Base-by-base conservation (phyloP, 2,329 filamentous ascomycete species). In the Plectosphaerella plurivora region DNA sequence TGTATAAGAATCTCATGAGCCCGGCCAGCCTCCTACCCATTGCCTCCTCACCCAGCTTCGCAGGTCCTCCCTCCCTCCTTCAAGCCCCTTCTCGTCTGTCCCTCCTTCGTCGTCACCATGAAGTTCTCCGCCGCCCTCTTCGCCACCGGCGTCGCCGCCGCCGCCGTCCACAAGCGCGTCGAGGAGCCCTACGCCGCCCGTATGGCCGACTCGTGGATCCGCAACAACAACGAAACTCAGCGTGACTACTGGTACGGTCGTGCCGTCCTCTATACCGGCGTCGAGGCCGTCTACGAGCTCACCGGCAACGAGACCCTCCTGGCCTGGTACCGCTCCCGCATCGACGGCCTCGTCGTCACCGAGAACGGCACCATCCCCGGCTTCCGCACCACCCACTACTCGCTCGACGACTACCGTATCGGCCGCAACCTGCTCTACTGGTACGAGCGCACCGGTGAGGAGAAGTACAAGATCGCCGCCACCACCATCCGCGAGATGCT, bases 401-500 rank as follows among this genome's bases (percentile, higher is more conserved):
- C 76, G 2, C 69, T 79, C 2, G 76, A 79, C 54, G 74, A 82
- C 55, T 73, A 81, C 55, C 75, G 79, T 12, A 69, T 81, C 35
- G 79, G 78, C 11, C 73, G 76, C 57, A 78, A 77, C 59, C 65
- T 79, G 42, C 67, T 82, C 4, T 76, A 69, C 58, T 73, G 78
- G 67, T 76, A 77, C 59, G 69, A 73, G 57, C 62, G 69, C 53
- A 75, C 75, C 0, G 69, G 69, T 12, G 69, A 75, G 45, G 60
- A 67, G n/a, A 79, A 76, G 59, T 82, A 79, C 64, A 73, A 73
- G 58, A 61, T 60, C 9, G 79, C 78, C 1, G 76, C 78, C 5
- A 69, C 69, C 7, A 66, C 68, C 5, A 67, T 83, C 45, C 68
- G 75, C 14, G 58, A 64, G 22, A 75, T 78, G 57, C 60, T 82